These are phyloP conservation scores for Nothopassalora personata DNA, from an alignment of 2,329 filamentous ascomycete species.

Conservation along the genomic window DNA sequence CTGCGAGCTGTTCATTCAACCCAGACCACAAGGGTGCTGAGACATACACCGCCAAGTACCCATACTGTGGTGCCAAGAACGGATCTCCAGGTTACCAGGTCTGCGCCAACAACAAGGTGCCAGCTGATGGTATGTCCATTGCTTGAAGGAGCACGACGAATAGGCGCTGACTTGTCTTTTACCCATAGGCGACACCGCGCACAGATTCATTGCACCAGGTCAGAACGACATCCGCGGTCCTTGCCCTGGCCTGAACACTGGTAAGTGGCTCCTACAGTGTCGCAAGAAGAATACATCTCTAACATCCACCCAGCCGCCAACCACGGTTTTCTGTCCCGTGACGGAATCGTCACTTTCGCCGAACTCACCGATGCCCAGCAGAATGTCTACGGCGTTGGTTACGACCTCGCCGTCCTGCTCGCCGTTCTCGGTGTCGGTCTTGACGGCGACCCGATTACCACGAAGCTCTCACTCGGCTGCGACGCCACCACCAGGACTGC, in stretches of 20 bases:
- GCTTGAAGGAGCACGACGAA: conserved; percentile 30
- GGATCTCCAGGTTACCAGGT: conserved; percentile 39
- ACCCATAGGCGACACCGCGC: conserved; percentile 34
- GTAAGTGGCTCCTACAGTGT: background rate
- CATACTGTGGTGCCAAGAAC: conserved; percentile 36
- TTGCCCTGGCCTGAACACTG: conserved; percentile 12
- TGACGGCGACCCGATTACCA: conserved; percentile 39
- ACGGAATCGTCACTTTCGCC: conserved; percentile 37
- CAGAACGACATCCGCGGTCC: conserved; percentile 39
- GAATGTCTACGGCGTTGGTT: conserved; percentile 44
- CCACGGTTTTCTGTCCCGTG: conserved; percentile 39
- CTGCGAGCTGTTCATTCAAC: conserved; percentile 36
- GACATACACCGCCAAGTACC: conserved; percentile 32
- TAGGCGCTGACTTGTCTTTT: conserved; percentile 4
- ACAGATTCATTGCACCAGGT: conserved; percentile 35
- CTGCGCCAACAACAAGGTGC: conserved; percentile 32
- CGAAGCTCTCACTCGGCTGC: conserved; percentile 42
- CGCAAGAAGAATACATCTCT: background rate
- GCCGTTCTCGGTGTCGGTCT: conserved; percentile 38
- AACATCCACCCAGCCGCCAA: conserved; percentile 2
- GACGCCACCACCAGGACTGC: conserved; percentile 41
- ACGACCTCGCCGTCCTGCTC: conserved; percentile 39
- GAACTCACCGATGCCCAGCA: conserved; percentile 43
- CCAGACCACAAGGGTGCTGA: conserved; percentile 36
- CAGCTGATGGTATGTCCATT: conserved; percentile 33